These are phyloP conservation scores for button mushroom (Agaricus bisporus) DNA, from an alignment of 768 basidiomycete species.

Conservation along the genomic window DNA sequence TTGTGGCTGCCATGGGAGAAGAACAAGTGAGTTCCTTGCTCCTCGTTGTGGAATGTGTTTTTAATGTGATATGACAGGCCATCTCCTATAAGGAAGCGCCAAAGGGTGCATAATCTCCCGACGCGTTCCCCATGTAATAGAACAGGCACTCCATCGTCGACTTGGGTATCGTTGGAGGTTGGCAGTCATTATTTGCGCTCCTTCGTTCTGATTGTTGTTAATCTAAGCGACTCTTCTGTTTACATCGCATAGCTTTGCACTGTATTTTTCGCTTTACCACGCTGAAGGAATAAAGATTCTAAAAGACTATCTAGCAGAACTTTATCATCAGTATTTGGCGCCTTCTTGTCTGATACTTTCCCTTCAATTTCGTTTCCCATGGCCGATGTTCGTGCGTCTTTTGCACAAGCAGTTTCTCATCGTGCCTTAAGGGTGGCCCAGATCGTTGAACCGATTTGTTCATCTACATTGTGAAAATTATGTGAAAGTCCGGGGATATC, in stretches of 20 bases:
- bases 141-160: constrained; percentile 66
- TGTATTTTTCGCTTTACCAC: constrained; percentile 8
- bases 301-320: not conserved
- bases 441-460: no score
- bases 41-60: not conserved
- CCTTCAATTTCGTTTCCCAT: not conserved
- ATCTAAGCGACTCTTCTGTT: constrained; percentile 7
- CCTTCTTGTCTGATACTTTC: not conserved
- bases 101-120: constrained; percentile 40
- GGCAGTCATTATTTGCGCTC: not conserved
- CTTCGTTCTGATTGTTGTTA: constrained; percentile 4
- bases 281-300: constrained; percentile 5
- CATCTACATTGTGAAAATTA: no score
- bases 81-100: constrained; percentile 90
- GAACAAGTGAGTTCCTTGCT: constrained; percentile 51
- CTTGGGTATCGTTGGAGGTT: constrained; percentile 3
- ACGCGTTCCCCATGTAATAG: constrained; percentile 63
- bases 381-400: not conserved
- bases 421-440: not conserved
- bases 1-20: constrained; percentile 87
- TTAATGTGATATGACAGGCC: constrained; percentile 36
- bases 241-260: constrained; percentile 2
- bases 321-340: no score
- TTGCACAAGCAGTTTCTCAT: not conserved
- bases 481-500: no score